Conservation (phyloP, 768 basidiomycete genomes). For the Amanita brunnescens region DNA sequence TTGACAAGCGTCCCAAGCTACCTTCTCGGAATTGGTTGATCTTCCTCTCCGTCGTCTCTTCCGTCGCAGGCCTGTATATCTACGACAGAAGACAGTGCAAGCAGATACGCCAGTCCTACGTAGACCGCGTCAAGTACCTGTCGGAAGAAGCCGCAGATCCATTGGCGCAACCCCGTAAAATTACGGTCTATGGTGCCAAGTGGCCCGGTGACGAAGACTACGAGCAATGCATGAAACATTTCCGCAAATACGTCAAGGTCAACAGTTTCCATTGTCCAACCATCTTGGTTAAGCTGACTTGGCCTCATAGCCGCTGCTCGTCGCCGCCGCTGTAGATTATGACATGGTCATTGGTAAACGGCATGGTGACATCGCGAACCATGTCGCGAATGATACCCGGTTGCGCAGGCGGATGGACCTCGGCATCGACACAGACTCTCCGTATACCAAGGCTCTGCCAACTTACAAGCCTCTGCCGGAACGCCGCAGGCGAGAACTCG, state of each 20-base stretch:
- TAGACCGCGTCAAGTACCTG: conserved; percentile 72
- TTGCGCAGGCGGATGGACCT: conserved; percentile 56
- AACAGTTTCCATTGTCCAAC: conserved; percentile 15
- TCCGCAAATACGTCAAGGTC: conserved; percentile 97
- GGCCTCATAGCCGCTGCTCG: conserved; percentile 70
- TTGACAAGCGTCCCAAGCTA: conserved; percentile 75
- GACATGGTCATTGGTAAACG: conserved; percentile 72
- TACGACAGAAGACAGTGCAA: conserved; percentile 86
- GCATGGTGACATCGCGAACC: conserved; percentile 78
- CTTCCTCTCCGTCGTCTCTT: conserved; percentile 72
- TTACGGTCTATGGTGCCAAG: conserved; percentile 80
- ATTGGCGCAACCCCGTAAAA: conserved; percentile 63
- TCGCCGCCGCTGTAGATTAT: conserved; percentile 93
- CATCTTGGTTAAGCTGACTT: conserved; percentile 8
- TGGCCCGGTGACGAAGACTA: conserved; percentile 96
- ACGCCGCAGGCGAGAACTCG: conserved; percentile 48
- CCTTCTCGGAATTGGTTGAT: conserved; percentile 94
- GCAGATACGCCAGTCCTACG: conserved; percentile 66
- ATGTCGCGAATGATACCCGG: conserved; percentile 66
- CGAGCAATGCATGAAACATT: conserved; percentile 76
- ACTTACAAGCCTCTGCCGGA: conserved; percentile 44
- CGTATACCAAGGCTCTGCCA: conserved; percentile 37
- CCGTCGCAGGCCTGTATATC: conserved; percentile 62
- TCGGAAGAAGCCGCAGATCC: conserved; percentile 58
- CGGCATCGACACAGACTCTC: conserved; percentile 49